Conservation (phyloP, 1,284 basidiomycete species). For the Ustilago sp. region DNA sequence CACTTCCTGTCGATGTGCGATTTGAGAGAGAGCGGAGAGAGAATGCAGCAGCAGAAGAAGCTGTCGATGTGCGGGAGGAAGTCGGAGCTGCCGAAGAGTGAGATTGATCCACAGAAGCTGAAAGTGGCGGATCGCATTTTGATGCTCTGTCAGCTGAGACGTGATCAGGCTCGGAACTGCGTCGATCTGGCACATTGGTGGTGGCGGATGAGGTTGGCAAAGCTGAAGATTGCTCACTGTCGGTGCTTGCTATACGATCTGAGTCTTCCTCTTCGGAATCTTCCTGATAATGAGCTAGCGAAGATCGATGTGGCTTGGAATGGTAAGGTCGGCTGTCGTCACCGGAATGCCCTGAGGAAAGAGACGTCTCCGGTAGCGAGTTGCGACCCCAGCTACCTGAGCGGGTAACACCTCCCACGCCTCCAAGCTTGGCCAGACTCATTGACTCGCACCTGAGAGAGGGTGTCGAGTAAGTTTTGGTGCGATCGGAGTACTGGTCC, state of each 20-base stretch:
- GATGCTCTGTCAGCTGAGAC: background rate
- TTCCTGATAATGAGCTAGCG: slow-evolving; percentile 27
- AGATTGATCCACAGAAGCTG: slow-evolving; percentile 13
- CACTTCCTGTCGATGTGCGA: slow-evolving; percentile 54
- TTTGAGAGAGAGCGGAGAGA: slow-evolving; percentile 57
- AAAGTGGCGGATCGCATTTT: slow-evolving; percentile 1
- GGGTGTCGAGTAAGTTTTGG: slow-evolving; percentile 22
- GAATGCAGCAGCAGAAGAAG: slow-evolving; percentile 56
- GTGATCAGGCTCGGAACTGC: slow-evolving; percentile 22
- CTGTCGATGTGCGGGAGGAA: slow-evolving; percentile 49
- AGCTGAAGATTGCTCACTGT: slow-evolving; percentile 3
- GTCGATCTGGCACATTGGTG: slow-evolving; percentile 7
- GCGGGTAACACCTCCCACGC: slow-evolving; percentile 60
- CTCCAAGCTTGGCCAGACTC: slow-evolving; percentile 58
- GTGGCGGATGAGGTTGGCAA: background rate
- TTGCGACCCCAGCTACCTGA: slow-evolving; percentile 60
- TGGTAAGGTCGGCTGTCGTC: slow-evolving; percentile 22
- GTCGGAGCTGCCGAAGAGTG: slow-evolving; percentile 21
- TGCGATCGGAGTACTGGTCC: slow-evolving; percentile 16
- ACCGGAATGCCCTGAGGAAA: slow-evolving; percentile 13
- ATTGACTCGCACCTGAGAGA: slow-evolving; percentile 42
- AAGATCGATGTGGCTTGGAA: slow-evolving; percentile 31
- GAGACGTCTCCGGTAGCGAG: slow-evolving; percentile 31
- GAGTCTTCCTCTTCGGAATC: slow-evolving; percentile 31
- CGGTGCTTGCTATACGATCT: background rate